Conservation (phyloP, 116 monocot species). For the Zostera marina region DNA sequence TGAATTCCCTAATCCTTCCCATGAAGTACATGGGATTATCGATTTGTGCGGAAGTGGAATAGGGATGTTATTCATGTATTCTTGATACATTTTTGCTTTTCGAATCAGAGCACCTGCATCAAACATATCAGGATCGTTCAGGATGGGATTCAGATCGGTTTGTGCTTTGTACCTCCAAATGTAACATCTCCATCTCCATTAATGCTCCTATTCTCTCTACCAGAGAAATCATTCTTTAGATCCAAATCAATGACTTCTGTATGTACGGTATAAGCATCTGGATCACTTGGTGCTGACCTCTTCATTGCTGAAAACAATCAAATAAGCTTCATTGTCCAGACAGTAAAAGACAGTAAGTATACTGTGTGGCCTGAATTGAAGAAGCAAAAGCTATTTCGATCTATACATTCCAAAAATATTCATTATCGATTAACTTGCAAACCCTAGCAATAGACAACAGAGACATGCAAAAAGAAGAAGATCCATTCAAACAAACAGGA, state of each 20-base stretch:
- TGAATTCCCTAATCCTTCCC: constrained; percentile 56
- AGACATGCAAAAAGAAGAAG: no score
- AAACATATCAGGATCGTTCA: not conserved
- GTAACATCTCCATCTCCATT: not conserved
- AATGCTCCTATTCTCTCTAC: not conserved
- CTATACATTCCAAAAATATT: no score
- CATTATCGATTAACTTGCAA: no score
- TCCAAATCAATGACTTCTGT: not conserved
- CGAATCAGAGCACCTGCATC: constrained; percentile 39
- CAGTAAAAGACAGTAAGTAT: no score
- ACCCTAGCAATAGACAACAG: no score
- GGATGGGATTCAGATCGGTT: no score
- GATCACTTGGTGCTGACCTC: not conserved
- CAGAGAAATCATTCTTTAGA: not conserved
- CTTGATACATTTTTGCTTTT: constrained; percentile 78
- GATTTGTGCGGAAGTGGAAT: constrained; percentile 38
- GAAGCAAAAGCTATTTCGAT: no score
- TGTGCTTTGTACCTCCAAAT: no score
- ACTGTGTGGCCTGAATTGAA: no score
- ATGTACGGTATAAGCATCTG: not conserved
- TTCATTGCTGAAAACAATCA: not conserved
- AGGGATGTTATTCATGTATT: constrained; percentile 56
- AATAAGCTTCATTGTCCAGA: no score
- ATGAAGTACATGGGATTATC: constrained; percentile 51
- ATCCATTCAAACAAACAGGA: no score